phyloP scores from a whole-genome alignment of 306 rosid species.

The Lathyrus oleraceus region DNA sequence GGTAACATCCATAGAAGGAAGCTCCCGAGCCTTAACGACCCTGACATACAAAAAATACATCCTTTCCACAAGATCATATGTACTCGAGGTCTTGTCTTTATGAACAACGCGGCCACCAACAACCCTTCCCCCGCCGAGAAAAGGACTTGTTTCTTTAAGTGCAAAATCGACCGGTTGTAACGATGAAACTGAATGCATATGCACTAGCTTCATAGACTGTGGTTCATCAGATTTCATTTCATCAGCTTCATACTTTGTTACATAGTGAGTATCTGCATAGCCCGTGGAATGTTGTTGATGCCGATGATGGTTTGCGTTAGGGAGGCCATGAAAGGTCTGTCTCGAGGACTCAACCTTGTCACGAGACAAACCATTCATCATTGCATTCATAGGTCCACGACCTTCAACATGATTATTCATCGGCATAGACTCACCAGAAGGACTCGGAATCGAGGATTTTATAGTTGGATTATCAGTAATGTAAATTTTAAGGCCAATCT shows the following conservation, averaged over 20 bases:
- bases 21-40: constrained; percentile 85
- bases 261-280: constrained; percentile 48
- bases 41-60: constrained; percentile 87
- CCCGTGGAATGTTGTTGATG: constrained; percentile 45
- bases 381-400: constrained; percentile 27
- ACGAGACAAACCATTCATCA: constrained; percentile 26
- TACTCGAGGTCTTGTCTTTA: constrained; percentile 72
- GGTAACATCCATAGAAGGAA: constrained; percentile 80
- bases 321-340: constrained; percentile 72
- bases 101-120: constrained; percentile 78
- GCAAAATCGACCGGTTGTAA: constrained; percentile 77
- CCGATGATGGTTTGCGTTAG: constrained; percentile 47
- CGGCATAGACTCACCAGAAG: constrained; percentile 44
- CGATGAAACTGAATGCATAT: constrained; percentile 56
- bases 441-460: constrained; percentile 53
- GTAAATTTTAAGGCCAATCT: constrained; percentile 73
- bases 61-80: constrained; percentile 85
- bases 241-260: constrained; percentile 56
- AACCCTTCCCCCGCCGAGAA: constrained; percentile 88
- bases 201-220: constrained; percentile 59
- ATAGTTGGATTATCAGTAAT: constrained; percentile 58
- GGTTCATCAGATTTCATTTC: constrained; percentile 54
- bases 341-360: constrained; percentile 50
- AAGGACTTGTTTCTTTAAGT: constrained; percentile 91
- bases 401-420: constrained; percentile 38